Conservation (phyloP, 2,329 filamentous ascomycete species). For the Immersiporthe knoxdaviesiana region DNA sequence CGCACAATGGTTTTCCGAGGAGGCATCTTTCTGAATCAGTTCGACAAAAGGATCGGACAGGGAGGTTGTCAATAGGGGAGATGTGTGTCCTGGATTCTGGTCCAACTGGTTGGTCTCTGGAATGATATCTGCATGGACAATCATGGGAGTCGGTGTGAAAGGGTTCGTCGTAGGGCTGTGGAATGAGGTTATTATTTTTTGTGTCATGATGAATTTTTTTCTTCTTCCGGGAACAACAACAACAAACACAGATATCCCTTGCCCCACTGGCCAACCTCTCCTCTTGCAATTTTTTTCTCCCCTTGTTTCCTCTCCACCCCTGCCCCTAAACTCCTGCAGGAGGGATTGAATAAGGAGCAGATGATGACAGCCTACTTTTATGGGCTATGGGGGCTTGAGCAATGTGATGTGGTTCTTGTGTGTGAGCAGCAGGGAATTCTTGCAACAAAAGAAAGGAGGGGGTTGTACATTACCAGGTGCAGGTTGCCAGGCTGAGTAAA, state of each 20-base stretch:
- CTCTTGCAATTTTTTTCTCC: not conserved
- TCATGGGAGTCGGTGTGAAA: not conserved
- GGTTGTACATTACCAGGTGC: not conserved
- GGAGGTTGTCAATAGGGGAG: not conserved
- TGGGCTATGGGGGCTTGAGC: not conserved
- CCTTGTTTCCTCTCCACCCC: too few species aligned
- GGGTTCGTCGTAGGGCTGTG: not conserved
- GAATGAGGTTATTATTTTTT: conserved; percentile 19
- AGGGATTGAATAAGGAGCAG: conserved; percentile 4
- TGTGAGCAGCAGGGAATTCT: not conserved
- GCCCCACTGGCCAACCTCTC: conserved; percentile 18
- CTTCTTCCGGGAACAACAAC: conserved; percentile 23
- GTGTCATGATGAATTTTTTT: conserved; percentile 29
- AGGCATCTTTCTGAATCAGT: not conserved
- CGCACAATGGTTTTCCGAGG: conserved; percentile 9
- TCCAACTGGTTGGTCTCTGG: not conserved
- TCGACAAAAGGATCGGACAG: not conserved
- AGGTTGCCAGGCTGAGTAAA: not conserved
- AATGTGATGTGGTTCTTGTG: not conserved
- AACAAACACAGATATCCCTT: conserved; percentile 29
- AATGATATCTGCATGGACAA: conserved; percentile 11
- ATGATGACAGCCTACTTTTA: not conserved
- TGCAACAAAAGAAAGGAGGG: not conserved
- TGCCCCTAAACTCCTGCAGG: too few species aligned
- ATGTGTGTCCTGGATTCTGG: not conserved